phyloP scores from a whole-genome alignment of 139 green algal species.

The Desmodesmus armatus region DNA sequence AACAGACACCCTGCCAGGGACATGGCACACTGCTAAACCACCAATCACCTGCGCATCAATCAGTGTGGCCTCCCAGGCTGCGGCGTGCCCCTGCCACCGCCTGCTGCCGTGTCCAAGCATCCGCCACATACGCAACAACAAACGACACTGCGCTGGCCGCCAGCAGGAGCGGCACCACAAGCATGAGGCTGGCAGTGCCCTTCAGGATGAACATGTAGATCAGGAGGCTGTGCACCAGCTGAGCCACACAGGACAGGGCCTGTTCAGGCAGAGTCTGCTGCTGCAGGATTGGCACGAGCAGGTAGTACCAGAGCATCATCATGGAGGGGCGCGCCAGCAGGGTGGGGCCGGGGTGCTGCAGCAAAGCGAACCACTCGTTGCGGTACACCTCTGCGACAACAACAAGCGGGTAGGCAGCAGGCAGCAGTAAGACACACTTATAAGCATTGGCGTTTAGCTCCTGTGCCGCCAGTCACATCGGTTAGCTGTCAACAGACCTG shows the following conservation, averaged over 20 bases:
- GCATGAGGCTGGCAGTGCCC: not conserved
- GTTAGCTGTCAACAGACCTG: no score
- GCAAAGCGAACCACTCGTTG: conserved; percentile 4
- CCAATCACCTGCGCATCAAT: no score
- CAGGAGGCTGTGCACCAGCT: conserved; percentile 16
- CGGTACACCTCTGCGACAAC: no score
- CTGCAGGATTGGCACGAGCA: conserved; percentile 36
- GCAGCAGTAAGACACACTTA: no score
- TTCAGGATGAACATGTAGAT: conserved; percentile 20
- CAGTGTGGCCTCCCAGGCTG: no score
- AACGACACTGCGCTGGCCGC: not conserved
- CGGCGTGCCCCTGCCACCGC: not conserved
- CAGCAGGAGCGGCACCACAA: not conserved
- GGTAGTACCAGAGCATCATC: conserved; percentile 31
- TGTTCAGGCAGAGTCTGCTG: conserved; percentile 27
- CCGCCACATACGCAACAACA: not conserved
- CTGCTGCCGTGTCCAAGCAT: not conserved
- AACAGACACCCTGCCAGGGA: no score
- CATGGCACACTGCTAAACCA: no score
- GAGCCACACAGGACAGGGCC: not conserved
- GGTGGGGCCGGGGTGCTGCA: not conserved
- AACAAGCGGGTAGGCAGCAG: no score
- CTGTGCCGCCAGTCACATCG: no score
- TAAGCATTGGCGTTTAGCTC: no score
- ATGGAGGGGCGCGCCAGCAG: conserved; percentile 8